A percentile compares a stretch with the other conserved stretches of the same genome.
Evolutionary conservation across 2,329 filamentous ascomycete genomes (phyloP).

Genomic region (Ophiostoma perfectum): DNA sequence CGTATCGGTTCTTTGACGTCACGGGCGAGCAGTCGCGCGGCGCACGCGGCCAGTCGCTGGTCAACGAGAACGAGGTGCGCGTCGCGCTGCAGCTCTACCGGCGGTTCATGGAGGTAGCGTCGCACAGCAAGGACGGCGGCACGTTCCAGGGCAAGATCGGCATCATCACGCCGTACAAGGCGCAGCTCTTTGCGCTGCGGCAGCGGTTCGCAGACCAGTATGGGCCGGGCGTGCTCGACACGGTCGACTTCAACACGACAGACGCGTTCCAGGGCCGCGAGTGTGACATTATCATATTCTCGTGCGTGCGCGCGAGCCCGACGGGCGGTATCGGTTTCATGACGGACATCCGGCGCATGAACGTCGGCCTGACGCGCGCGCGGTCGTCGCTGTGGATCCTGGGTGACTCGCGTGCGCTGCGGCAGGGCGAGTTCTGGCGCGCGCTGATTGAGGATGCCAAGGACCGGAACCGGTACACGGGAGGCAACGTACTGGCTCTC

Average conservation of each 20-base stretch:
- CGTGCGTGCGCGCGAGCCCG: constrained; percentile 89
- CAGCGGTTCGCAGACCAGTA: constrained; percentile 66
- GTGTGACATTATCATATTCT: constrained; percentile 98
- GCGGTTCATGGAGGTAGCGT: constrained; percentile 51
- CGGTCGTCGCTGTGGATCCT: constrained; percentile 96
- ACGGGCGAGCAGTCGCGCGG: constrained; percentile 78
- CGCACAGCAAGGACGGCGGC: no score
- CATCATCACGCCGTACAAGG: constrained; percentile 97
- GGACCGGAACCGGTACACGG: constrained; percentile 67
- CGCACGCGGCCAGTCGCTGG: constrained; percentile 78
- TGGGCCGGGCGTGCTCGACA: constrained; percentile 67
- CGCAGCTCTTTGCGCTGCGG: constrained; percentile 76
- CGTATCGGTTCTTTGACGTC: constrained; percentile 97
- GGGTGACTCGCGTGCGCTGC: constrained; percentile 80
- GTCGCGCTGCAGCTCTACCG: constrained; percentile 82
- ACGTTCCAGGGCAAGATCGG: constrained; percentile 65
- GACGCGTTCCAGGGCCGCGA: constrained; percentile 97
- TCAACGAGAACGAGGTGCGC: constrained; percentile 82
- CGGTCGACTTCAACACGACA: constrained; percentile 96
- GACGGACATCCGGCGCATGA: constrained; percentile 97
- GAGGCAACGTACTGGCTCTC: constrained; percentile 52
- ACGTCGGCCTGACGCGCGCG: constrained; percentile 92
- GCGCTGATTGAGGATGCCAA: constrained; percentile 79
- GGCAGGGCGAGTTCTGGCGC: constrained; percentile 86
- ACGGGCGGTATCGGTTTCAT: constrained; percentile 97